phyloP scores from a whole-genome alignment of 768 basidiomycete genomes.

The Basidioascus undulatus region DNA sequence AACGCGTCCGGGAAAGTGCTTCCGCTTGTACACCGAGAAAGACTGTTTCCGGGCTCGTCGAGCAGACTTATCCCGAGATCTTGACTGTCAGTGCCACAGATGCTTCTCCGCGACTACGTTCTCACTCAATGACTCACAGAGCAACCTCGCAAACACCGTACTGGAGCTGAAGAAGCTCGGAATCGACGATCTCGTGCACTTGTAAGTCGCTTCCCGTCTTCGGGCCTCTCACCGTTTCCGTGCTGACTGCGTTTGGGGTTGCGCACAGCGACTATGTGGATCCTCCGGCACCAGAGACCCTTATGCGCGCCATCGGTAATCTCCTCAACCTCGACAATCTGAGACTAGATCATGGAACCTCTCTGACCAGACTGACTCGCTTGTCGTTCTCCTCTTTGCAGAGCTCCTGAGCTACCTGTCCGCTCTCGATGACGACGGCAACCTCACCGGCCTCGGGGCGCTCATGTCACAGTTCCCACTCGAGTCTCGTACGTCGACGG shows the following conservation, averaged over 20 bases:
- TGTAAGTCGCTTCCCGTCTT: too few relatives aligned
- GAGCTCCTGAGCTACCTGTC: conserved; percentile 21
- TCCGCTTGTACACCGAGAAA: conserved; percentile 85
- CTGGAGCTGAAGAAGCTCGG: conserved; percentile 20
- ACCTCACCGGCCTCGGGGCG: conserved; percentile 19
- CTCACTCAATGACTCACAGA: too few relatives aligned
- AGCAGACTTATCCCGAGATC: conserved; percentile 22
- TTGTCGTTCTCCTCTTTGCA: too few relatives aligned
- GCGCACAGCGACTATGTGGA: conserved; percentile 21
- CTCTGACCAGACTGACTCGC: too few relatives aligned
- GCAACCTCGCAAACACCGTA: conserved; percentile 21
- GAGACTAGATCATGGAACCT: too few relatives aligned
- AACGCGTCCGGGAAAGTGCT: conserved; percentile 90
- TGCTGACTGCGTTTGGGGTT: too few relatives aligned
- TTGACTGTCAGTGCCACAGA: too few relatives aligned
- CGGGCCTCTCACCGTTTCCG: too few relatives aligned
- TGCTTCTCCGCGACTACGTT: too few relatives aligned
- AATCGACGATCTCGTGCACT: conserved; percentile 22
- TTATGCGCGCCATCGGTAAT: conserved; percentile 23
- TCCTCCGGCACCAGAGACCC: conserved; percentile 21
- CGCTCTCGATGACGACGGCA: conserved; percentile 20
- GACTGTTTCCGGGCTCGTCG: conserved; percentile 52
- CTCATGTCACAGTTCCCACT: conserved; percentile 24
- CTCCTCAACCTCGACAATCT: too few relatives aligned
- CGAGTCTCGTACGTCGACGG: conserved; percentile 16